Evolutionary conservation across 1,139 yeast genomes (phyloP).

Genomic region (Zygotorulaspora mrakii): DNA sequence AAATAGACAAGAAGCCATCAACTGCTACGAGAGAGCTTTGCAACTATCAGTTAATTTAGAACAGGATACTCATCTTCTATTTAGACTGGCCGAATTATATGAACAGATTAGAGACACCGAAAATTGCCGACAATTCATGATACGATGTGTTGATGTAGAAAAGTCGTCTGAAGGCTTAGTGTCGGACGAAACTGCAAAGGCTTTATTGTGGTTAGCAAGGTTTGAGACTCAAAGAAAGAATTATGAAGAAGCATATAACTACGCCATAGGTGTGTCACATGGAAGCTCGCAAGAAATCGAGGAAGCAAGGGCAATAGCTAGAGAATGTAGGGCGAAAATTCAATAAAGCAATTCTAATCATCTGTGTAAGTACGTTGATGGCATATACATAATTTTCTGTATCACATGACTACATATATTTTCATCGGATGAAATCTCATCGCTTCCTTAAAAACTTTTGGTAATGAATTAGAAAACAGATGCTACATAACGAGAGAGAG

Average conservation of each 20-base stretch:
- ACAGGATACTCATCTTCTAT: slow-evolving; percentile 53
- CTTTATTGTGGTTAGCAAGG: slow-evolving; percentile 83
- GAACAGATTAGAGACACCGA: slow-evolving; percentile 52
- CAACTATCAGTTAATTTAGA: slow-evolving; percentile 39
- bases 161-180: slow-evolving; percentile 59
- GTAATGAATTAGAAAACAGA: too few species aligned
- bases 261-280: slow-evolving; percentile 69
- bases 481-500: too few species aligned
- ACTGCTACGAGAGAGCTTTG: slow-evolving; percentile 50
- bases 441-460: slow-evolving; percentile 1
- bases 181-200: slow-evolving; percentile 75
- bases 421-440: slow-evolving; percentile 1
- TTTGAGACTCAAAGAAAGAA: slow-evolving; percentile 54
- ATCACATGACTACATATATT: neutral
- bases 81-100: slow-evolving; percentile 64
- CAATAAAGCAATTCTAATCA: too few species aligned
- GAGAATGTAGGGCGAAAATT: slow-evolving; percentile 51
- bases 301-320: slow-evolving; percentile 79
- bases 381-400: neutral
- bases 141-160: slow-evolving; percentile 58
- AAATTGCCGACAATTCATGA: slow-evolving; percentile 66
- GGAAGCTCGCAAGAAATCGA: slow-evolving; percentile 84
- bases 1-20: slow-evolving; percentile 47
- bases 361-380: neutral
- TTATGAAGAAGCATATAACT: slow-evolving; percentile 66